A percentile compares a stretch with the other conserved stretches of the same genome.
These are phyloP conservation scores for Syncephalis plumigaleata DNA, from an alignment of 371 early-diverging fungal species.

Conservation along the genomic window DNA sequence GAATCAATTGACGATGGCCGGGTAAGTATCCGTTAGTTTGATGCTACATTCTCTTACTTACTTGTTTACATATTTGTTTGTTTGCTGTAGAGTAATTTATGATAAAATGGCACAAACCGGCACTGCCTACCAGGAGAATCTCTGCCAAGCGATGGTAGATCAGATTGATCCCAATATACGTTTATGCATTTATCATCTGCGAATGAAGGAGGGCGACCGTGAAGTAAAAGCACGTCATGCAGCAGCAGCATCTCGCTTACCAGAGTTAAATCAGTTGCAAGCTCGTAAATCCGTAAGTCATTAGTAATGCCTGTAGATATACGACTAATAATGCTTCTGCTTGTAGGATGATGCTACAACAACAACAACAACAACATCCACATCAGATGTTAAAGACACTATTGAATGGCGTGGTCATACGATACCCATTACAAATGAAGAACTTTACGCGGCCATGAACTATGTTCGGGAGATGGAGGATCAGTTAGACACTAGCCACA, in stretches of 20 bases:
- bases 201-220: slow-evolving; percentile 14
- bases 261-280: no score
- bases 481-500: no score
- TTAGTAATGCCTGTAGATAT: no score
- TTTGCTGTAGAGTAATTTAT: slow-evolving; percentile 35
- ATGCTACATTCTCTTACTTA: background rate
- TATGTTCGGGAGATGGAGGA: slow-evolving; percentile 1
- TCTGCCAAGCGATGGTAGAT: slow-evolving; percentile 52
- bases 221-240: no score
- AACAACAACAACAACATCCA: no score
- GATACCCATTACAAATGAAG: slow-evolving; percentile 17
- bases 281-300: no score
- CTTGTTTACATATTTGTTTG: background rate
- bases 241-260: no score
- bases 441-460: background rate
- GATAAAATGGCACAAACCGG: slow-evolving; percentile 32
- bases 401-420: slow-evolving; percentile 20
- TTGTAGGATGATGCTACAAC: no score
- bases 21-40: slow-evolving; percentile 14
- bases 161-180: slow-evolving; percentile 65
- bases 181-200: slow-evolving; percentile 58
- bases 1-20: slow-evolving; percentile 35
- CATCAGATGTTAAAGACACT: no score
- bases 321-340: no score
- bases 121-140: slow-evolving; percentile 35